Evolutionary conservation across 805 yeast species (phyloP).

Genomic region (Yarrowia keelungensis): DNA sequence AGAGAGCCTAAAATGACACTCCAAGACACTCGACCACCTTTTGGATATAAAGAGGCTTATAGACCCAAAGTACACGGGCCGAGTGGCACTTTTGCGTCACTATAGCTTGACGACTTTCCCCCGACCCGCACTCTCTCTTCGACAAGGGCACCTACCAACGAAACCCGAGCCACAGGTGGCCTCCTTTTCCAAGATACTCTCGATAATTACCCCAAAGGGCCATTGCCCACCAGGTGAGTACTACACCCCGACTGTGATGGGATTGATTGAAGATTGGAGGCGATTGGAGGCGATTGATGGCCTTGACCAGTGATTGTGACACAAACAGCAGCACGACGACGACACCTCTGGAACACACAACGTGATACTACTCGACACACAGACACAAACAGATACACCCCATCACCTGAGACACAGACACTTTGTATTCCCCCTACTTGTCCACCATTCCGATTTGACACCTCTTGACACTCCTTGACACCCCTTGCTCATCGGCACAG

Average conservation of each 20-base stretch:
- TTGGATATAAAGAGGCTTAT: slow-evolving; percentile 35
- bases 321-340: too few relatives aligned
- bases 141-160: slow-evolving; percentile 12
- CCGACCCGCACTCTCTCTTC: not conserved
- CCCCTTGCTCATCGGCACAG: slow-evolving; percentile 5
- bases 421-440: not conserved
- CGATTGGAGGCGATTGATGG: too few relatives aligned
- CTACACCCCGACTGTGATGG: not conserved
- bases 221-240: slow-evolving; percentile 37
- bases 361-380: not conserved
- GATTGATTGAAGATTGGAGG: too few relatives aligned
- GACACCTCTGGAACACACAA: too few relatives aligned
- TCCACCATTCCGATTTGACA: not conserved
- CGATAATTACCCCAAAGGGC: slow-evolving; percentile 36
- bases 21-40: slow-evolving; percentile 38
- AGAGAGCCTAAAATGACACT: slow-evolving; percentile 23
- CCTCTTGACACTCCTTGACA: not conserved
- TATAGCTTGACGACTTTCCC: not conserved
- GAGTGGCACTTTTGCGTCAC: slow-evolving; percentile 34
- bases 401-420: not conserved
- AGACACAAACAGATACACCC: not conserved
- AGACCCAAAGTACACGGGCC: slow-evolving; percentile 20
- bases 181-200: slow-evolving; percentile 22
- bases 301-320: too few relatives aligned
- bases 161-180: slow-evolving; percentile 11